A percentile compares a stretch with the other conserved stretches of the same genome.
Conservation (phyloP, 2,329 filamentous ascomycete genomes). For the Sclerotinia glacialis region DNA sequence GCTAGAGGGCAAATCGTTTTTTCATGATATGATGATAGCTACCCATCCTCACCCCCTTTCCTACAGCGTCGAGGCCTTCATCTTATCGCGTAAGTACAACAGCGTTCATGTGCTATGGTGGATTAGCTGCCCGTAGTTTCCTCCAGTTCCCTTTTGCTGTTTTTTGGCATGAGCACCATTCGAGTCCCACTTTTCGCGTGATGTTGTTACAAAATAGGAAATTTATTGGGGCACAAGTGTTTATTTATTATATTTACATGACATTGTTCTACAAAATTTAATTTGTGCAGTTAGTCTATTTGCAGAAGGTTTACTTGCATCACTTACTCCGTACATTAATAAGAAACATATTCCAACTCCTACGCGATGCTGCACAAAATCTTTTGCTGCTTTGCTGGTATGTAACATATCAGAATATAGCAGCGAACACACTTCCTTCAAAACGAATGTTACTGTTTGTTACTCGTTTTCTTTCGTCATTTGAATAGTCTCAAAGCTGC, state of each 20-base stretch:
- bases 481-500: not conserved
- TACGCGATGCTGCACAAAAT: not conserved
- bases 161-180: no score
- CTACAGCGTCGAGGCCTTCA: not conserved
- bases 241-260: not conserved
- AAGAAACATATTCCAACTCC: not conserved
- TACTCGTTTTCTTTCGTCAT: no score
- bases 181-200: not conserved
- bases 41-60: not conserved
- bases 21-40: not conserved
- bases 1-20: not conserved
- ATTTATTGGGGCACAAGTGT: no score
- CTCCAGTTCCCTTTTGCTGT: not conserved
- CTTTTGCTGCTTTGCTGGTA: not conserved
- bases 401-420: not conserved
- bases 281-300: not conserved
- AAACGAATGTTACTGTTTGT: not conserved
- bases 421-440: not conserved
- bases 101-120: not conserved
- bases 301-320: not conserved
- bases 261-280: not conserved
- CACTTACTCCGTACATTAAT: not conserved
- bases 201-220: not conserved
- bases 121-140: not conserved
- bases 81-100: not conserved